These are phyloP conservation scores for Solanum pinnatisectum DNA, from an alignment of 257 asterid species.

Conservation along the genomic window DNA sequence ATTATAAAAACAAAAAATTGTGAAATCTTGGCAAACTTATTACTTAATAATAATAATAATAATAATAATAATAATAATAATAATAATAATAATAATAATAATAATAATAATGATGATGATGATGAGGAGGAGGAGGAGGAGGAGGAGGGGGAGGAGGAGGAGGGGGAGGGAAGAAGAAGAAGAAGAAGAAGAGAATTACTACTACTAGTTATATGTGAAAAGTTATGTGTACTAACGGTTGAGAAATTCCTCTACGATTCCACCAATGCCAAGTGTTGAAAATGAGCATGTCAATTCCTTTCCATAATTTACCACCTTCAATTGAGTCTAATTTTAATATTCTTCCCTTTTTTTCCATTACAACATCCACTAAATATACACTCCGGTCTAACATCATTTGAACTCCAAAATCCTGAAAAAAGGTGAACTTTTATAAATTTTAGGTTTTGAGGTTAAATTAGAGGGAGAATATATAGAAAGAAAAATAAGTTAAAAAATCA, in stretches of 20 bases:
- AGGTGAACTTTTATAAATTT: background rate
- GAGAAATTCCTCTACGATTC: slow-evolving; percentile 63
- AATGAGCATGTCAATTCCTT: slow-evolving; percentile 46
- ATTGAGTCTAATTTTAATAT: slow-evolving; percentile 63
- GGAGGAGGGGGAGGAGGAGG: no score
- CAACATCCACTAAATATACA: slow-evolving; percentile 62
- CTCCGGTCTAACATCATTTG: slow-evolving; percentile 53
- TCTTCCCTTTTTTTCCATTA: slow-evolving; percentile 33
- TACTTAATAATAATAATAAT: no score
- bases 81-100: no score
- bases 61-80: background rate
- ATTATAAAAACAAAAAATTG: background rate
- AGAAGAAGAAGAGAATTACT: background rate
- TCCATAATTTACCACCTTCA: slow-evolving; percentile 53
- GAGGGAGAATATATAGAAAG: background rate
- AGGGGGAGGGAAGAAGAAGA: no score
- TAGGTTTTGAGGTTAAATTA: background rate
- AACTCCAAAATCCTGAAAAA: slow-evolving; percentile 49
- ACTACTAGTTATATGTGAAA: background rate
- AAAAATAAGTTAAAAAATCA: background rate
- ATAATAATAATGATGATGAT: no score
- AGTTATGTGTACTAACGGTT: slow-evolving; percentile 40
- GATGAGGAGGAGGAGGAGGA: no score
- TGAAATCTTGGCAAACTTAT: background rate
- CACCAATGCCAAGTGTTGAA: slow-evolving; percentile 97